These are phyloP conservation scores for Erodium moschatum DNA, from an alignment of 441 rosid genomes.

Conservation along the genomic window DNA sequence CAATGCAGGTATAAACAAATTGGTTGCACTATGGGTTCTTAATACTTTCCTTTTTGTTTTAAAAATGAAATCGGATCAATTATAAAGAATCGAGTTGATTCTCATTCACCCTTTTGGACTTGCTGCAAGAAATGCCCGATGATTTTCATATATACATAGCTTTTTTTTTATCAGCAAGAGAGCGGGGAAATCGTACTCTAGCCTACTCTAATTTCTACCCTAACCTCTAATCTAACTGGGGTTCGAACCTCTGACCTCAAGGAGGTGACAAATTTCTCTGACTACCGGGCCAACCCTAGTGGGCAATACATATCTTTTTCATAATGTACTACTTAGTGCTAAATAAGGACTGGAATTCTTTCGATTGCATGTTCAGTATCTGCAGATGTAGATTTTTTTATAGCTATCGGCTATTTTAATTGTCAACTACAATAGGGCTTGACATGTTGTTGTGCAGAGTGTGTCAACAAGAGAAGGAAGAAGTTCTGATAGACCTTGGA, in stretches of 20 bases:
- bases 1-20: constrained; percentile 48
- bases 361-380: not conserved
- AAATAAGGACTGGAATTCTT: not conserved
- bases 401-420: not conserved
- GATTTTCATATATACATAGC: not conserved
- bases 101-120: not conserved
- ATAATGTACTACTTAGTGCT: not conserved
- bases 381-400: not conserved
- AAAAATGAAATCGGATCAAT: not conserved
- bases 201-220: no score
- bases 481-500: constrained; percentile 66
- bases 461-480: constrained; percentile 84
- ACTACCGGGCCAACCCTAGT: no score
- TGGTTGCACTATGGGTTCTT: not conserved
- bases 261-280: no score
- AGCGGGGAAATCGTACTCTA: no score
- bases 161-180: not conserved
- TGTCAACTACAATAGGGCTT: not conserved
- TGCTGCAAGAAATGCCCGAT: not conserved
- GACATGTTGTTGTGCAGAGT: constrained; percentile 34
- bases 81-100: not conserved
- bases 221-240: no score
- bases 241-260: no score
- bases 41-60: not conserved
- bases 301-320: not conserved